Evolutionary conservation across 1,284 basidiomycete genomes (phyloP), one percentile per base, ranked within the genome.

Genomic region (Apiotrichum veenhuisii): DNA sequence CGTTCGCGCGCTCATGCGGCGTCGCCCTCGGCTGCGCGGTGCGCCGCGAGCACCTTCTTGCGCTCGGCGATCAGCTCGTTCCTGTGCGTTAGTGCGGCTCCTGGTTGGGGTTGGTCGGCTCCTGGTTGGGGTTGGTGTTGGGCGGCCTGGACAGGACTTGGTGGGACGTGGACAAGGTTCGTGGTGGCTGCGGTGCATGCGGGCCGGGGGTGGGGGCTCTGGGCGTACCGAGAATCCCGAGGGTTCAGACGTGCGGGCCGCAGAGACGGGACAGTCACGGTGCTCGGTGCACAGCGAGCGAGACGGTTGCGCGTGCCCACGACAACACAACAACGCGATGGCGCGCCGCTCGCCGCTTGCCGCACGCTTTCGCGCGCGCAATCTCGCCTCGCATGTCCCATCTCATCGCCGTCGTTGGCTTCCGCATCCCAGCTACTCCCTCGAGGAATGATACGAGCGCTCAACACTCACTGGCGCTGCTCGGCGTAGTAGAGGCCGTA

Each of bases 381-480:
- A 3, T 11, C 17, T 11, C 4, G 3, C 17, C 34, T 2, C 34
- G 34, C 38, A 33, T 27, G n/a, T 8, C 40, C 5, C 5, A 12
- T 8, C 42, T 15, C 14, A 9, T 12, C 23, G 10, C 41, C 5
- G 20, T 11, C 18, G 41, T 22, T 42, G 20, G 14, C 41, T 14
- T 23, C 41, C 12, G 7, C 9, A 15, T 15, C 4, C 27, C 33
- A 10, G 5, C 20, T 18, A 18, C 23, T 8, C 23, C 43, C 20
- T 47, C 27, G 1, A 1, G 4, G 37, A 14, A 15, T 45, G 10
- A 14, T 18, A 11, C 33, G 5, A 5, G 25, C 36, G 23, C 15
- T 22, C 5, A 9, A 26, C 15, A 74, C 76, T 64, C 55, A 77
- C 76, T 76, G 74, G 66, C 69, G 63, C 59, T 66, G 59, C 55